Percentiles rank a stretch among this genome's conserved stretches.
These are phyloP conservation scores for Alternaria longipes DNA, from an alignment of 2,329 filamentous ascomycete genomes.

Conservation along the genomic window DNA sequence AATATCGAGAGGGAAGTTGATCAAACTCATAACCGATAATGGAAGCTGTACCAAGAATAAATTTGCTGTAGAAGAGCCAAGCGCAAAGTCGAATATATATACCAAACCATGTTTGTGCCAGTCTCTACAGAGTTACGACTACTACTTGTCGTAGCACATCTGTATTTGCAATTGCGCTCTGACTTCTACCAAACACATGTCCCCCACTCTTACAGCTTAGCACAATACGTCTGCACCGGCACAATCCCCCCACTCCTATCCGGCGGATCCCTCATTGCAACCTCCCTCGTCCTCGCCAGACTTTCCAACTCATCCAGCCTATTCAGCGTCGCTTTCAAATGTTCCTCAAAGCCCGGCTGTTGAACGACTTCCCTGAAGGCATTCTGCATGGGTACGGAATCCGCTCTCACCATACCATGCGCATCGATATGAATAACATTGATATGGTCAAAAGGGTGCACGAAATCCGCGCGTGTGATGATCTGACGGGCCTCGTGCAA, in stretches of 20 bases:
- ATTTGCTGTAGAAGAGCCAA: too few relatives aligned
- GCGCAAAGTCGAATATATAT: too few relatives aligned
- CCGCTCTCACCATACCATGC: conserved; percentile 84
- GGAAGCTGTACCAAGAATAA: too few relatives aligned
- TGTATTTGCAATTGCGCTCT: too few relatives aligned
- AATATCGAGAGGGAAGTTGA: too few relatives aligned
- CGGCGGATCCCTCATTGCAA: conserved; percentile 81
- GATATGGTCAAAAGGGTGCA: conserved; percentile 86
- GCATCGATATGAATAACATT: conserved; percentile 96
- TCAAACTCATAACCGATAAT: too few relatives aligned
- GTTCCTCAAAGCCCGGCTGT: conserved; percentile 79
- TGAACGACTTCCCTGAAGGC: conserved; percentile 85
- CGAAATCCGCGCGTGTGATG: conserved; percentile 95
- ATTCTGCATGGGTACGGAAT: conserved; percentile 94
- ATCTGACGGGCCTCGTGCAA: conserved; percentile 66
- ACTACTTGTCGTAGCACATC: too few relatives aligned
- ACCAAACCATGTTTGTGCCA: too few relatives aligned
- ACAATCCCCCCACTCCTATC: conserved; percentile 41
- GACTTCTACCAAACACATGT: accelerated
- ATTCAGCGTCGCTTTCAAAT: conserved; percentile 81
- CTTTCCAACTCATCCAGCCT: conserved; percentile 91
- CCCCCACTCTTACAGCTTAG: conserved; percentile 26
- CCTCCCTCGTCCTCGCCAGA: conserved; percentile 85
- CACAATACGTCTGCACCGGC: conserved; percentile 42
- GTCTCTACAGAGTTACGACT: too few relatives aligned